Base-by-base conservation (phyloP, 352 stramenopile genomes). In the Phytopythium oedochilum region DNA sequence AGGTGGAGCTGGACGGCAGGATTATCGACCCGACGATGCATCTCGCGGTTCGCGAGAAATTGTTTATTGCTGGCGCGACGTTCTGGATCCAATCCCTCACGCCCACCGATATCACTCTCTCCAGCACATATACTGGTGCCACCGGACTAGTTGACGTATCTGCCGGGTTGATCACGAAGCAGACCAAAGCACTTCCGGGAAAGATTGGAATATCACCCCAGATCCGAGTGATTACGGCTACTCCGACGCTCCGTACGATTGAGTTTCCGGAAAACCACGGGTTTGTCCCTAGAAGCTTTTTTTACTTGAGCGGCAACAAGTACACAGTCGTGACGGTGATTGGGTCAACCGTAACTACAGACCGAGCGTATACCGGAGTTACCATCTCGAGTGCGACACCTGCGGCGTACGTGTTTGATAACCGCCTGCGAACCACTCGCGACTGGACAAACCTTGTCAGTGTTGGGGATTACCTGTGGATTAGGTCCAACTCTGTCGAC, bases 21-120 rank as follows among this genome's bases (percentile, higher is more conserved):
- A 1, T 50, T 15, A 86, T 91, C 32, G 71, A 93, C 46, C 76
- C 78, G 3, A 90, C 71, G n/a, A 54, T 71, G 18, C 86, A 78
- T 29, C 14, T 93, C 31, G 78, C 80, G 0, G 55, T 88, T 57
- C 70, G 79, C 14, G 83, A 93, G 60, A 69, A 65, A 23, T 10
- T 93, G 25, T 59, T 39, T 10, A 69, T 91, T 29, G 63, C 39
- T 12, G 44, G 35, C 2, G 53, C 42, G 3, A 54, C 57, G 1
- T 80, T 78, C 47, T 73, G 38, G 14, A 70, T 93, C 20, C 60
- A 77, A 53, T 66, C 78, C 5, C 32, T 88, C 15, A 76, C 78
- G 0, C 52, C 61, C 0, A 45, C 59, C 14, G 72, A 80, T 23
- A 75, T 89, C 23, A 88, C 72, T 8, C 39, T 91, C 20, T 71